phyloP scores from a whole-genome alignment of 139 green algal genomes.

The Chlorella sp. region DNA sequence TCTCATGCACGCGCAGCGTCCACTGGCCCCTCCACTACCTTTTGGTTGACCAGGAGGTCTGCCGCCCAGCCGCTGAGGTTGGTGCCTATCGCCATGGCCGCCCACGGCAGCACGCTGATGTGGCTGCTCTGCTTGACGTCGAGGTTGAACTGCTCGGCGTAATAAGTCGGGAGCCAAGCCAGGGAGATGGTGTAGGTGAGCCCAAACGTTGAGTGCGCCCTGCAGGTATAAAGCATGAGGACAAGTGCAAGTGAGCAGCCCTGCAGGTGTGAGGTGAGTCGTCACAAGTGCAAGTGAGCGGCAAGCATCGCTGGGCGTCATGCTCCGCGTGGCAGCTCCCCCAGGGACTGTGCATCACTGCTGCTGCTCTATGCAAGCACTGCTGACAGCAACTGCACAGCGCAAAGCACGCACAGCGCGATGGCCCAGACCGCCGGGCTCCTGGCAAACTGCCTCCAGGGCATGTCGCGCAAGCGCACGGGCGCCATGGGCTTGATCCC shows the following conservation, averaged over 20 bases:
- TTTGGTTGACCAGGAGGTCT: conserved; percentile 63
- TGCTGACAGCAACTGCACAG: no score
- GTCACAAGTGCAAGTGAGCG: no score
- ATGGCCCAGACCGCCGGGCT: conserved; percentile 18
- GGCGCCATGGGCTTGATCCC: not conserved
- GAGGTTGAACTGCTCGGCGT: conserved; percentile 39
- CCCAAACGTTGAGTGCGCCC: conserved; percentile 5
- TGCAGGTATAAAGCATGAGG: no score
- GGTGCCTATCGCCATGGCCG: conserved; percentile 52
- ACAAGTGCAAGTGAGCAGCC: no score
- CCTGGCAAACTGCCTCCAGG: conserved; percentile 15
- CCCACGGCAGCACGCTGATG: conserved; percentile 51
- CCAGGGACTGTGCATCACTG: no score
- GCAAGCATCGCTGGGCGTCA: no score
- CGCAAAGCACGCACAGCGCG: not conserved
- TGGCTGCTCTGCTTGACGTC: conserved; percentile 32
- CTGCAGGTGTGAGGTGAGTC: no score
- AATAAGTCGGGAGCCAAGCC: not conserved
- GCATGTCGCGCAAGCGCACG: conserved; percentile 13
- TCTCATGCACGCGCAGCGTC: no score
- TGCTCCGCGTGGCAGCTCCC: no score
- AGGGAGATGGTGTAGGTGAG: conserved; percentile 3
- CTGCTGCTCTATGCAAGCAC: no score
- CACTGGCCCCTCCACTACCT: no score
- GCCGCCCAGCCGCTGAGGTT: conserved; percentile 57